Base-by-base conservation (phyloP, 140 eudicot genomes). In the Oenanthe javanica region DNA sequence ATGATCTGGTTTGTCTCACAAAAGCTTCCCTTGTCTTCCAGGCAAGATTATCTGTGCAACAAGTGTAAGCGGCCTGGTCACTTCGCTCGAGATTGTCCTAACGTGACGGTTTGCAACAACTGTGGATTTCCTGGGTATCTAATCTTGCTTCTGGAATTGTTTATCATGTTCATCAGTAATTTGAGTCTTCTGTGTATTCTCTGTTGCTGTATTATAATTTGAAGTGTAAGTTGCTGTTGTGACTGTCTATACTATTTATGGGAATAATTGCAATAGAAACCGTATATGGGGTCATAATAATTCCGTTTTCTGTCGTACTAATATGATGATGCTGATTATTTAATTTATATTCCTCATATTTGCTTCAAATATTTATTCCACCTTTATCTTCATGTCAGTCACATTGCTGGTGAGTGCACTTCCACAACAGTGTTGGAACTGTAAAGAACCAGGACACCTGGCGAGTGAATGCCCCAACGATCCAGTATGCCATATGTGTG, bases 21-120 rank as follows among this genome's bases (percentile, higher is more conserved):
- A 31, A 38, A 79, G 38, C 47, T 73, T 23, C 74, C 57, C 4
- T 78, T 77, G 51, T 80, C 76, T 79, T 54, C 70, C 89, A 92
- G 97, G 80, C 89, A 90, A 84, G 90, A 84, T 81, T 82, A 84
- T 80, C 61, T 92, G 76, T 92, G 97, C 87, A 92, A 92, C 83
- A 92, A 92, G 78, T 92, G 97, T 81, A 92, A 85, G 81, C 92
- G 91, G 52, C 93, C 97, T 67, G 97, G 97, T 46, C 97, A 90
- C 76, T 87, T 92, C 85, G 97, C 93, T 43, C 86, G 97, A 85
- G 95, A 88, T 69, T 92, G 97, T 77, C 86, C 93, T 31, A 92
- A 92, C 74, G 86, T 77, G 69, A 86, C 95, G 45, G 93, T 92
- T 72, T 92, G 97, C 85, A 90, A 92, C 90, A 92, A 90, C 83